phyloP scores from a whole-genome alignment of 2,329 filamentous ascomycete species.

The Drechslerella coelobrocha region DNA sequence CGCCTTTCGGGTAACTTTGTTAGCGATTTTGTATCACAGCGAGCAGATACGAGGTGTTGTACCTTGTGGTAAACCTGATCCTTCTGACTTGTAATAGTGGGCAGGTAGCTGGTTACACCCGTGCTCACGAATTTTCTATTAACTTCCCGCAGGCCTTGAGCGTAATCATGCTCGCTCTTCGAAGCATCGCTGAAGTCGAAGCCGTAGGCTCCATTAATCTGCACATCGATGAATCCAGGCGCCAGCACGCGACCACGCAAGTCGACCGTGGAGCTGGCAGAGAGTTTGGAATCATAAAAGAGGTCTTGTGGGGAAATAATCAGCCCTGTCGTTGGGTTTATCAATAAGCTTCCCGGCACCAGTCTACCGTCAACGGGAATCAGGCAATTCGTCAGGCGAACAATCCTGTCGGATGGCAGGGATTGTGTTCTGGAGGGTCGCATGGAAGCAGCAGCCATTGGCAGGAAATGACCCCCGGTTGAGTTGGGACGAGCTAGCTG shows the following conservation, averaged over 20 bases:
- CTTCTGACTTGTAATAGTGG: conserved; percentile 81
- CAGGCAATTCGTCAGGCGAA: conserved; percentile 88
- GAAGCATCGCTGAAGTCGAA: conserved; percentile 75
- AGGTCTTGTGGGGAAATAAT: conserved; percentile 74
- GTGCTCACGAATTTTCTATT: conserved; percentile 76
- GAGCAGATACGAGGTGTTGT: not conserved
- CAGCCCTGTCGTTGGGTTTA: conserved; percentile 80
- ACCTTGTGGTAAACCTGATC: conserved; percentile 83
- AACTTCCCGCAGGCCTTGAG: conserved; percentile 73
- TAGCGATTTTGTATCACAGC: not conserved
- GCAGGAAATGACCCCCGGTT: not conserved
- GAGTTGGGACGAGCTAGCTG: not conserved
- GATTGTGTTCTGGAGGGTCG: conserved; percentile 30
- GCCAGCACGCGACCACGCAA: conserved; percentile 82
- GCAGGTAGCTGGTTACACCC: conserved; percentile 70
- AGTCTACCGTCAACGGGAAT: conserved; percentile 73
- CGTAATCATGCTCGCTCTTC: conserved; percentile 70
- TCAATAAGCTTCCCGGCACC: conserved; percentile 83
- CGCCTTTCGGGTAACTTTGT: conserved; percentile 60
- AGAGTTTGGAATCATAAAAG: conserved; percentile 72
- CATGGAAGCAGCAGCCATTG: conserved; percentile 14
- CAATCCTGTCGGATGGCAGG: conserved; percentile 63
- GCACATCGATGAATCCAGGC: conserved; percentile 86
- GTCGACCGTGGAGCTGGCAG: conserved; percentile 78
- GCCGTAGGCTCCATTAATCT: conserved; percentile 89